Base-by-base conservation (phyloP, 1,284 basidiomycete species). In the Leccinum subfulvum region DNA sequence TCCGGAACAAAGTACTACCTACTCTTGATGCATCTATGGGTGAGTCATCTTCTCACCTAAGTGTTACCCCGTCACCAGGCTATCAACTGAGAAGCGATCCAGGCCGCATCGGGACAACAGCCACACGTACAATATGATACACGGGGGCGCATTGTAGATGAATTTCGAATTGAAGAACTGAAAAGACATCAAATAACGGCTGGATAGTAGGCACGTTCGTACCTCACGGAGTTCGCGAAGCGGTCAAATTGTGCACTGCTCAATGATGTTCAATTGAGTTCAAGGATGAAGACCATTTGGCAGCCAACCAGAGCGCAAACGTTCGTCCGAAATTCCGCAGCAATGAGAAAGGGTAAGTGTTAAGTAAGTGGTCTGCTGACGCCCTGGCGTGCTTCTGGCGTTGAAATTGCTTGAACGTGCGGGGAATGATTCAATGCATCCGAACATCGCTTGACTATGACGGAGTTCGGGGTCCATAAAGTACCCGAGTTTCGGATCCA, bases 271-370 rank as follows among this genome's bases (percentile, higher is more conserved):
- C 47, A 49, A 21, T 49, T 21, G 47, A 21, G 21, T 49, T 21
- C 47, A 21, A 13, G 11, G 47, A 4, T 21, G 47, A 18, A 21
- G 11, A 13, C 16, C n/a, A 41, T 41, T 35, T 13, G 33, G 35
- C 35, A 41, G 39, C 49, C 23, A 53, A 59, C 30, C 23, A 35
- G 52, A 28, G 26, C n/a, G 52, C 58, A 16, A 59, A 59, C 58
- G 51, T 54, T 59, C n/a, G 58, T 53, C 26, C 10, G 16, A 28
- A 49, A 21, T 23, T 21, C n/a, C 54, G 26, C 30, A n/a, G 18
- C 55, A 21, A 52, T 11, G 26, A 28, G 51, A n/a, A 7, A n/a
- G 23, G 55, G 54, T 41, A 7, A 6, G 13, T 14, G 23, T 41
- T 41, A 41, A 13, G 23, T 56, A 41, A 52, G 13, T 11, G 16